Conservation (phyloP, 1,284 basidiomycete genomes). For the Mycena sp. region DNA sequence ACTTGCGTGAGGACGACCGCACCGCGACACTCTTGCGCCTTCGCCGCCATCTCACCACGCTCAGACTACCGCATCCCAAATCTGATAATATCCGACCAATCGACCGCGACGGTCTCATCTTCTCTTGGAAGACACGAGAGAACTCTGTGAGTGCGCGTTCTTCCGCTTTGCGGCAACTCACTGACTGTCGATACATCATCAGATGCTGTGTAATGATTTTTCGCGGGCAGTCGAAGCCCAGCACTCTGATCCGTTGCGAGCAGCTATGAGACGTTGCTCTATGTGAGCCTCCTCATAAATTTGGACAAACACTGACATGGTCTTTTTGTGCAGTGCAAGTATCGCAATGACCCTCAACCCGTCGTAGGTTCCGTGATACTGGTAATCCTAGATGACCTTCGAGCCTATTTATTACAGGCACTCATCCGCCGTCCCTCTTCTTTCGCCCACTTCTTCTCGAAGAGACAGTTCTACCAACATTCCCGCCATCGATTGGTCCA, state of each 20-base stretch:
- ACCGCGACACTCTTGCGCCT: not conserved
- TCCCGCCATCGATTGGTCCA: not conserved
- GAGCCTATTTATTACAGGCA: too few relatives aligned
- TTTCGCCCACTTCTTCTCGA: not conserved
- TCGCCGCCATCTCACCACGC: slow-evolving; percentile 3
- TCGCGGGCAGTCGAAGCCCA: not conserved
- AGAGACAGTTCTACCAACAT: not conserved
- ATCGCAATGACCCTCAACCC: slow-evolving; percentile 2
- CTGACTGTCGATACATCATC: too few relatives aligned
- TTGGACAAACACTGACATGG: too few relatives aligned
- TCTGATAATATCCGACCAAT: not conserved
- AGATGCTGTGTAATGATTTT: too few relatives aligned
- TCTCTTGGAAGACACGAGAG: slow-evolving; percentile 7
- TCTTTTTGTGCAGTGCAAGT: not conserved
- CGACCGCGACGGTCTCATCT: not conserved
- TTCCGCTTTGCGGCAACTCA: too few relatives aligned
- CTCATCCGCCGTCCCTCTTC: not conserved
- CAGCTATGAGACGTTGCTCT: too few relatives aligned
- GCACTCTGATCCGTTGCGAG: not conserved
- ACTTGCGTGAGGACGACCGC: not conserved
- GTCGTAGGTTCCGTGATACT: not conserved
- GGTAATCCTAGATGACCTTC: too few relatives aligned
- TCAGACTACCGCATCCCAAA: slow-evolving; percentile 14
- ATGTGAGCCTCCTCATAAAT: too few relatives aligned
- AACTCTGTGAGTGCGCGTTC: slow-evolving; percentile 2